phyloP scores from a whole-genome alignment of 2,329 filamentous ascomycete species.

The Incumbomyces lentus region DNA sequence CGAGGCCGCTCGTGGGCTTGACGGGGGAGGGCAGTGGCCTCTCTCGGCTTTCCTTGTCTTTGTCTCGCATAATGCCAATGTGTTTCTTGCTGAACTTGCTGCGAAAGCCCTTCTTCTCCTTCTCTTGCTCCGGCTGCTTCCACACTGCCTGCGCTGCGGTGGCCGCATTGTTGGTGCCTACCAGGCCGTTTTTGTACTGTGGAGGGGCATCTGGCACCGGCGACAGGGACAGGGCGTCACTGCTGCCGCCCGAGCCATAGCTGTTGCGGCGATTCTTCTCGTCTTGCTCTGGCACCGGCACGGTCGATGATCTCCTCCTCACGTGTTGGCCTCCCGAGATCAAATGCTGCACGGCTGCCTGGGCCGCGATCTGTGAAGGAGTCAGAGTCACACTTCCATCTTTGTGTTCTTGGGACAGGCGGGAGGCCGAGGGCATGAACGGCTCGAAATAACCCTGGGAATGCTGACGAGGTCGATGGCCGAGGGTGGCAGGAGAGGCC shows the following conservation, averaged over 20 bases:
- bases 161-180: conserved; percentile 47
- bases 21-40: conserved; percentile 50
- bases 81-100: conserved; percentile 63
- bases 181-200: conserved; percentile 41
- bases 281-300: conserved; percentile 26
- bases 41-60: conserved; percentile 38
- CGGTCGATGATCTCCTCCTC: conserved; percentile 47
- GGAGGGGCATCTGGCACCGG: conserved; percentile 20
- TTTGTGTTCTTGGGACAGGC: conserved; percentile 20
- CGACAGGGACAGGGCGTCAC: conserved; percentile 6
- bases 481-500: conserved; percentile 6
- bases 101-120: conserved; percentile 49
- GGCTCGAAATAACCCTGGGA: conserved; percentile 61
- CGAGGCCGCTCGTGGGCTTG: conserved; percentile 43
- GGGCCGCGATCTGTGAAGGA: conserved; percentile 55
- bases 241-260: conserved; percentile 25
- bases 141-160: conserved; percentile 54
- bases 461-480: conserved; percentile 40
- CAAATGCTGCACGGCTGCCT: conserved; percentile 52
- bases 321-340: conserved; percentile 29
- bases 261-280: conserved; percentile 26
- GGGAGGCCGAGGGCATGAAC: conserved; percentile 45
- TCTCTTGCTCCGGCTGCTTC: conserved; percentile 35
- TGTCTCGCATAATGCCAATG: conserved; percentile 52
- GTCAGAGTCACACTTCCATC: conserved; percentile 37